Evolutionary conservation across 2,329 filamentous ascomycete species (phyloP).

Genomic region (Hirsutella rhossiliensis): DNA sequence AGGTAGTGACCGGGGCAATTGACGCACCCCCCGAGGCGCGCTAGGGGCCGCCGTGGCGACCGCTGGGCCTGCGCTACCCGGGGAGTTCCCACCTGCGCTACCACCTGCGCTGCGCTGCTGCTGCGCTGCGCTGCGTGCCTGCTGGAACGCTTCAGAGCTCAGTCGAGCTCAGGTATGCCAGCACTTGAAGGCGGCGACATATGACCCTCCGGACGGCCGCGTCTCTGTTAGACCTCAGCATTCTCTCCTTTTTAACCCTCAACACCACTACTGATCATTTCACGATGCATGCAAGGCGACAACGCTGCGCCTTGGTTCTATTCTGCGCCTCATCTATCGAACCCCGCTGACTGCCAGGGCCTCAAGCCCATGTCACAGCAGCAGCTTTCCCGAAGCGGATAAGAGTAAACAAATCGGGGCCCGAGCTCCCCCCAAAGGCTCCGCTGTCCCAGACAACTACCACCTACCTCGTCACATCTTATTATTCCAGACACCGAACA

Average conservation of each 20-base stretch:
- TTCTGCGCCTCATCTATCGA: constrained; percentile 1
- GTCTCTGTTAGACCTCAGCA: not conserved
- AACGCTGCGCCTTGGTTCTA: constrained; percentile 4
- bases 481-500: not conserved
- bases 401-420: constrained; percentile 27
- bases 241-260: not conserved
- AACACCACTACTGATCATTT: constrained; percentile 6
- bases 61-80: not conserved
- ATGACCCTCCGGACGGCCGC: not conserved
- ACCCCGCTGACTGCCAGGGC: constrained; percentile 7
- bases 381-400: constrained; percentile 23
- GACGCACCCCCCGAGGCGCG: not conserved
- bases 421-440: constrained; percentile 15
- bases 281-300: constrained; percentile 11
- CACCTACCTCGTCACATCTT: constrained; percentile 6
- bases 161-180: not conserved
- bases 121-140: not conserved
- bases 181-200: not conserved
- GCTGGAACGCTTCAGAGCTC: not conserved
- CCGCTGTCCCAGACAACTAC: constrained; percentile 23
- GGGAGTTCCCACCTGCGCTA: not conserved
- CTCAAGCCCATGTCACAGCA: constrained; percentile 7
- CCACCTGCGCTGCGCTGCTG: not conserved
- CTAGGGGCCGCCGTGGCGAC: constrained; percentile 7
- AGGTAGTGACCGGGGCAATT: not conserved